A percentile compares a stretch with the other conserved stretches of the same genome.
phyloP scores from a whole-genome alignment of 2,329 filamentous ascomycete species.

The Fragosphaeria purpurea region DNA sequence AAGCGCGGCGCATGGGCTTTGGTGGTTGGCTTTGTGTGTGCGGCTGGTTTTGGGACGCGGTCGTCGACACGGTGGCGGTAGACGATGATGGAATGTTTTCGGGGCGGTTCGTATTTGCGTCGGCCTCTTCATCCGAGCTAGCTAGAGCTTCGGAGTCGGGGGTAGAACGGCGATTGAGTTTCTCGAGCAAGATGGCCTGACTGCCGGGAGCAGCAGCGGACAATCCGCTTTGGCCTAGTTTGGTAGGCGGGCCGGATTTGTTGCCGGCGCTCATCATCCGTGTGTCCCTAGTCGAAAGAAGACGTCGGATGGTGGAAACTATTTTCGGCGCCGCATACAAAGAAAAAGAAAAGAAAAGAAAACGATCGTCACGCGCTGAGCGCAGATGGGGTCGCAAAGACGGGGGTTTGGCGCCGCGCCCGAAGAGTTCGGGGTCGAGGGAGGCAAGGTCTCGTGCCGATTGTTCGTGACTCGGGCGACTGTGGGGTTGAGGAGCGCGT shows the following conservation, averaged over 20 bases:
- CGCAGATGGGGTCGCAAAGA: neutral
- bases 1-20: slow-evolving; percentile 62
- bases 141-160: slow-evolving; percentile 90
- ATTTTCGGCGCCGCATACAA: slow-evolving; percentile 9
- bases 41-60: slow-evolving; percentile 23
- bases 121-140: slow-evolving; percentile 86
- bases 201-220: slow-evolving; percentile 42
- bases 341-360: neutral
- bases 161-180: slow-evolving; percentile 72
- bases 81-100: slow-evolving; percentile 26
- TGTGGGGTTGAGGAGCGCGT: neutral
- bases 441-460: neutral
- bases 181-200: slow-evolving; percentile 61
- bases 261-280: slow-evolving; percentile 41
- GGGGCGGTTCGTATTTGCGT: slow-evolving; percentile 44
- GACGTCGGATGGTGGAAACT: slow-evolving; percentile 1
- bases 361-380: too few relatives aligned
- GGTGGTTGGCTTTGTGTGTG: slow-evolving; percentile 28
- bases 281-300: slow-evolving; percentile 6
- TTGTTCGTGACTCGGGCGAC: too few relatives aligned
- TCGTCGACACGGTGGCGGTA: slow-evolving; percentile 22
- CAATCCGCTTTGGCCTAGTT: slow-evolving; percentile 38
- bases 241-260: slow-evolving; percentile 41
- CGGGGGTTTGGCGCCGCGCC: neutral
- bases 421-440: neutral